These are phyloP conservation scores for Saksenaea vasiformis DNA, from an alignment of 371 early-diverging fungal species.

Conservation along the genomic window DNA sequence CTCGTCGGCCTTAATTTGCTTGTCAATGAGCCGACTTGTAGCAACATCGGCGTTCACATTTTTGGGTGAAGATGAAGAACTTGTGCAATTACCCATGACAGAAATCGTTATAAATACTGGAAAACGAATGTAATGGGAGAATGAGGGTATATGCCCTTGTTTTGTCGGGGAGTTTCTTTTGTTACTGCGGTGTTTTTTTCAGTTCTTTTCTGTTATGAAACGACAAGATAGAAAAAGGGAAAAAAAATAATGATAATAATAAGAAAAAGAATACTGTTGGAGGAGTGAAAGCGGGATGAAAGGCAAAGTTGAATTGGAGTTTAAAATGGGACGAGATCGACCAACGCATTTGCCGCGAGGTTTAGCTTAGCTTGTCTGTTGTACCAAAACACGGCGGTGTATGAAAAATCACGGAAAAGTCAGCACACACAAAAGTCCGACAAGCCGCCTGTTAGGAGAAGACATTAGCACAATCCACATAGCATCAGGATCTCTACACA, in stretches of 20 bases:
- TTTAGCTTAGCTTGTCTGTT: no score
- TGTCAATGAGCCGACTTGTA: slow-evolving; percentile 56
- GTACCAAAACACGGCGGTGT: no score
- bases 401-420: no score
- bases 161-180: background rate
- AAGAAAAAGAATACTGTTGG: background rate
- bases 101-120: background rate
- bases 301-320: slow-evolving; percentile 2
- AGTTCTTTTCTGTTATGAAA: no score
- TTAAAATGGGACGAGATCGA: slow-evolving; percentile 5
- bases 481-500: no score
- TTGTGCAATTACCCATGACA: slow-evolving; percentile 15
- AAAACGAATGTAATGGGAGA: slow-evolving; percentile 3
- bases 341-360: background rate
- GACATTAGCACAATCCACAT: no score
- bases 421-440: no score
- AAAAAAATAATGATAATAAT: background rate
- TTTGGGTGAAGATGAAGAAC: background rate
- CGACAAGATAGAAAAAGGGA: no score
- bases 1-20: slow-evolving; percentile 71
- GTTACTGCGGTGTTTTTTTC: no score
- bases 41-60: background rate
- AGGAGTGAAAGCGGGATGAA: background rate
- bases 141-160: background rate
- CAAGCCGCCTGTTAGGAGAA: no score